Base-by-base conservation (phyloP, 441 rosid species). In the Pelargonium fulgidum region DNA sequence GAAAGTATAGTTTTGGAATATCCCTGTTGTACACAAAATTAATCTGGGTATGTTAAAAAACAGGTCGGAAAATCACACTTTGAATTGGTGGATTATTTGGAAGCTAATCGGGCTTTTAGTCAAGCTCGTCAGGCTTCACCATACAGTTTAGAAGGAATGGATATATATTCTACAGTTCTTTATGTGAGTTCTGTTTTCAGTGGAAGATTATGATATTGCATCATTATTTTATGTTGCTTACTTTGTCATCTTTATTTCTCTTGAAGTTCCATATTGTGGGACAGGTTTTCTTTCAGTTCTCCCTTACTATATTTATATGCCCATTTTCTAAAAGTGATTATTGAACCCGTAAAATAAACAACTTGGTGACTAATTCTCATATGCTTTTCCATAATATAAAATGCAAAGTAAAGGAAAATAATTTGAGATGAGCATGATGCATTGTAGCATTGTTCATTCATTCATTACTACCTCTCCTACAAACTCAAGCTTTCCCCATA, bases 31-130 rank as follows among this genome's bases (percentile, higher is more conserved):
- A 68, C 58, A 56, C 48, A 9, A 65, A 52, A 72, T 67, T 56
- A 56, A 42, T 45, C 67, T 59, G 54, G 33, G 14, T 17, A 3
- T 67, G 52, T 68, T 66, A 58, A 62, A 72, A 68, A 82, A 83
- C 85, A 94, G 99, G 92, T 94, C 59, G 99, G 99, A 71, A 92
- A 90, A 81, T 91, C 88, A 65, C 79, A 89, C 74, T 92, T 94
- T 72, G 97, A 92, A 76, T 74, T 92, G 80, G 89, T 94, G 67
- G 91, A 92, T 82, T 94, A 94, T 80, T 79, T 88, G 75, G 97
- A 94, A 84, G 99, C 99, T 56, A 96, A 87, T 63, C 85, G 78
- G 70, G 90, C 91, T 62, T 94, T 92, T 78, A 85, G 79, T 79
- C 96, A 85, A 72, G 88, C 99, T 39, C 96, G 90, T 44, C 87